Percentiles rank a stretch among this genome's conserved stretches.
These are phyloP conservation scores for Ganoderma leucocontextum DNA, from an alignment of 1,284 basidiomycete genomes.

Conservation along the genomic window DNA sequence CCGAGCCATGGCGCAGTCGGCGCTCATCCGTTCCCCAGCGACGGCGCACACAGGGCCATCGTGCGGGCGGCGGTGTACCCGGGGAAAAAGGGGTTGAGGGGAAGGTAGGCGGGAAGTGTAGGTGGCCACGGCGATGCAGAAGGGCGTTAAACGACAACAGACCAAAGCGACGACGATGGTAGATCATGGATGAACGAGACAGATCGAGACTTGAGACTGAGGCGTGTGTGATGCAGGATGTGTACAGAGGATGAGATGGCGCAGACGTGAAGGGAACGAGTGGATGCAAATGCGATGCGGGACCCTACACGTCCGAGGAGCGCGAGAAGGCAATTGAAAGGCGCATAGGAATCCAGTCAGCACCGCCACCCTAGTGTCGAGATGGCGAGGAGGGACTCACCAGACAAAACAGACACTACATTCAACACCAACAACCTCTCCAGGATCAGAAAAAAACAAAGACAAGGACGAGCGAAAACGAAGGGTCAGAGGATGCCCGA, in stretches of 20 bases:
- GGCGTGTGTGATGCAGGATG: slow-evolving; percentile 6
- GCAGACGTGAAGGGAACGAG: slow-evolving; percentile 20
- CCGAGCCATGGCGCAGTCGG: neutral
- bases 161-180: slow-evolving; percentile 30
- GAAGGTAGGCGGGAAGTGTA: neutral
- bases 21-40: neutral
- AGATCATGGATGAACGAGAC: slow-evolving; percentile 25
- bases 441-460: neutral
- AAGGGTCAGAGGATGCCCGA: slow-evolving; percentile 71
- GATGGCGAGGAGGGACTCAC: slow-evolving; percentile 14
- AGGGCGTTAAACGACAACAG: slow-evolving; percentile 24
- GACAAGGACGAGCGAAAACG: slow-evolving; percentile 1
- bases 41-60: neutral
- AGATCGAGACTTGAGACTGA: slow-evolving; percentile 20
- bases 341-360: neutral
- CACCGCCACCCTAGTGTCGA: neutral
- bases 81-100: no score
- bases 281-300: slow-evolving; percentile 25
- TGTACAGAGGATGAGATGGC: slow-evolving; percentile 8
- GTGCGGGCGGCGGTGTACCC: neutral
- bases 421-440: slow-evolving; percentile 13
- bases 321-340: neutral
- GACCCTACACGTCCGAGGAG: slow-evolving; percentile 9
- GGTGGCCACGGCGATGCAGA: neutral
- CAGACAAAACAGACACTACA: slow-evolving; percentile 23